Conservation (phyloP, 257 asterid species). For the Solanum medicagineum region DNA sequence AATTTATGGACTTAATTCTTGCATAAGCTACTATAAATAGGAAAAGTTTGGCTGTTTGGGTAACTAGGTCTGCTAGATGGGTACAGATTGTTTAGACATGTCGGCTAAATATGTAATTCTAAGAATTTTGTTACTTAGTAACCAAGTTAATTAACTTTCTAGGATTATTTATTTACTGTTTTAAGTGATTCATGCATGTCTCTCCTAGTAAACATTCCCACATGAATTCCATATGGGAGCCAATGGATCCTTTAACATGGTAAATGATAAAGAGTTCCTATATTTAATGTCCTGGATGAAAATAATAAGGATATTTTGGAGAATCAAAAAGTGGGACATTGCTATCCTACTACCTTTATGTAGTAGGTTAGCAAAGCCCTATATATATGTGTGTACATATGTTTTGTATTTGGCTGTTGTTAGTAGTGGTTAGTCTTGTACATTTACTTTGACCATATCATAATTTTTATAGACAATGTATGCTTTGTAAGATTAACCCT, state of each 20-base stretch:
- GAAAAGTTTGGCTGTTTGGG: neutral
- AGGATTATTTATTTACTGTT: neutral
- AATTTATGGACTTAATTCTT: neutral
- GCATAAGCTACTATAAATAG: neutral
- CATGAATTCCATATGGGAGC: neutral
- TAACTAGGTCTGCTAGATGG: neutral
- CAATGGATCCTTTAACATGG: neutral
- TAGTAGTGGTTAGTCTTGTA: neutral
- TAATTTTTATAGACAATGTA: neutral
- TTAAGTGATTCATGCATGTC: neutral
- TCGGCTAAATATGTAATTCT: neutral
- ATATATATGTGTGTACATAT: no score
- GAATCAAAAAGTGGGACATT: neutral
- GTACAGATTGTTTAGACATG: neutral
- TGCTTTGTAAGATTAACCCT: neutral
- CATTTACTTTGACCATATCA: neutral
- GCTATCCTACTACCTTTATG: neutral
- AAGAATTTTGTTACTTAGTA: neutral
- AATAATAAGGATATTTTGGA: neutral
- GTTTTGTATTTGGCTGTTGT: neutral
- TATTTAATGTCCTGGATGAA: neutral
- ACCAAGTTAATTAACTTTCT: neutral
- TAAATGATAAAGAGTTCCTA: neutral
- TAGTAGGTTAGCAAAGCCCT: neutral
- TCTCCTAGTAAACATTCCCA: neutral